Evolutionary conservation across 164 flowering plant species (phyloP), one percentile per base, ranked within the genome.

Genomic region (Saururus chinensis): DNA sequence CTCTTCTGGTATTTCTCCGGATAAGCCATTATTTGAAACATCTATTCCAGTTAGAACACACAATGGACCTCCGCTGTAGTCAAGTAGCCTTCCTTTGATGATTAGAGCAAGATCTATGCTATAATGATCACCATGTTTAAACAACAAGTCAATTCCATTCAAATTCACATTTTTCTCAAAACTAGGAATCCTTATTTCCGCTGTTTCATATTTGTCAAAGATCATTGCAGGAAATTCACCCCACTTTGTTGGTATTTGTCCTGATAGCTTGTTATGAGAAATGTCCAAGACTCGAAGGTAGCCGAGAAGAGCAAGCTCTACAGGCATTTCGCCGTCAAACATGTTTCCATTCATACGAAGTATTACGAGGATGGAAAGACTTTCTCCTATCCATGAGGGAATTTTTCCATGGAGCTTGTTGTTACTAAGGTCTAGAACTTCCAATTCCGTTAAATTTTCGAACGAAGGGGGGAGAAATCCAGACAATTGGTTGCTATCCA

Each of bases 261-360:
- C 73, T 4, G 61, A 58, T 30, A 73, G 49, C 53, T 56, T 51
- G 41, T 73, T 73, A 25, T 56, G 22, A 41, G 69, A 61, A 16
- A 69, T 66, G 60, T 69, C 76, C 40, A 73, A 64, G 51, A 73
- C 62, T 35, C 66, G 70, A 6, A 73, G 65, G 1, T 55, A 59
- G 48, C 0, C 22, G 7, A 69, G 22, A 21, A 61, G 57, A 6
- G 70, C 59, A 13, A 66, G 26, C 51, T 54, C 30, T 10, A 17
- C 5, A n/a, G 70, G 70, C 11, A 73, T 45, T 5, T 37, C 48
- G 1, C 70, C 76, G 3, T 7, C 22, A 19, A 73, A 58, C 6
- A 24, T 26, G 59, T 73, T 73, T 37, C 57, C 60, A 56, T 68
- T 51, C 42, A 73, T 21, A 19, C 24, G 40, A 20, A 73, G 65